Conservation (phyloP, 441 rosid species). For the Monsonia emarginata region DNA sequence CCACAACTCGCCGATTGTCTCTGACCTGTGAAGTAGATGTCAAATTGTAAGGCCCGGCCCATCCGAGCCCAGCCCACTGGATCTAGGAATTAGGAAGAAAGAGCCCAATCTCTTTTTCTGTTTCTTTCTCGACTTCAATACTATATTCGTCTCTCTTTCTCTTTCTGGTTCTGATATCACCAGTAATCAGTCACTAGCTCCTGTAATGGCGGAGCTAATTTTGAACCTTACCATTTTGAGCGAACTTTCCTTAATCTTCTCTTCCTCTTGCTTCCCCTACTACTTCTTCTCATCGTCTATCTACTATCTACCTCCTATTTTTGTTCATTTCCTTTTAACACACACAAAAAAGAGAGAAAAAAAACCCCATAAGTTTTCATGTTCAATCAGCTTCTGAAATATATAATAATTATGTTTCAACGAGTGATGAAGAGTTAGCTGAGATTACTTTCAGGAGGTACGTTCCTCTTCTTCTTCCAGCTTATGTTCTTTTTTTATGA, state of each 20-base stretch:
- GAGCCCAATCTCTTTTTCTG: no score
- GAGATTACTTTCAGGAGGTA: not conserved
- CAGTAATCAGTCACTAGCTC: not conserved
- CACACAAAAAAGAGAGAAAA: not conserved
- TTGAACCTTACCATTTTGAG: not conserved
- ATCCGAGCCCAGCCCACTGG: no score
- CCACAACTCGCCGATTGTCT: no score
- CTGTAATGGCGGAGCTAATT: not conserved
- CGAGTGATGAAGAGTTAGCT: not conserved
- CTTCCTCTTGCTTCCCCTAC: not conserved
- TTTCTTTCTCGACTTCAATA: no score
- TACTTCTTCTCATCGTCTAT: not conserved
- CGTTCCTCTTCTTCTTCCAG: not conserved
- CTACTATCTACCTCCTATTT: not conserved
- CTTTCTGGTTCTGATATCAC: no score
- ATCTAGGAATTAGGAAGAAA: no score
- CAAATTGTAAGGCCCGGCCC: no score
- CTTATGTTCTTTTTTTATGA: not conserved
- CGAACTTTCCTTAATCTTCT: not conserved
- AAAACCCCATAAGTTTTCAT: not conserved
- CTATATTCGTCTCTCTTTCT: no score
- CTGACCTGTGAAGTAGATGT: no score
- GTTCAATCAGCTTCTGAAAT: no score
- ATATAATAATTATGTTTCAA: not conserved
- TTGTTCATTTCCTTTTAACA: not conserved